Base-by-base conservation (phyloP, 345 rosid species). In the Triadica sebifera region DNA sequence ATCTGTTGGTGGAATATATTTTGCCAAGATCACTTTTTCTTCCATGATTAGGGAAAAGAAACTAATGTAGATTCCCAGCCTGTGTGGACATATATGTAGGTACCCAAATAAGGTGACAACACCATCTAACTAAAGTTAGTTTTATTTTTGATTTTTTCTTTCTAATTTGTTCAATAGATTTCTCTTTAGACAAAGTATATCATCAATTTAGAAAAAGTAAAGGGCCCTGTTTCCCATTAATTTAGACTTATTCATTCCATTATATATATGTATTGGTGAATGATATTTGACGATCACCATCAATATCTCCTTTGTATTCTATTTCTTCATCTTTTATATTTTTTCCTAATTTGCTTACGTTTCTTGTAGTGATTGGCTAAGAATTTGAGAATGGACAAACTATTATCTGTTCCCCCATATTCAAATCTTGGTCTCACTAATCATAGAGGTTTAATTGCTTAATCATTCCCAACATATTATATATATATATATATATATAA, bases 261-360 rank as follows among this genome's bases (percentile, higher is more conserved):
- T 51, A 62, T 39, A 69, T 81, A 83, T 0, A 25, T 53, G 55
- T 65, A 47, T 15, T 25, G 7, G 16, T 19, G 56, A 74, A 74
- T 82, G 85, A 46, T 50, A 41, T 81, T 60, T 85, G 90, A 87
- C 75, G 81, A n/a, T 85, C 87, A 78, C 77, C 77, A 75, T 79
- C 86, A 60, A 71, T 71, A 71, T 82, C 79, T 72, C 74, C 67
- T 47, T 72, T n/a, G 1, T 75, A 52, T 74, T 77, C 82, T 68
- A 74, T 67, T 76, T 67, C 74, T 70, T 72, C 81, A 75, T 85
- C 84, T 77, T 76, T 83, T 20, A 10, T 19, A 52, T 20, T 0
- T 57, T 43, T 43, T 43, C 10, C 5, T 43, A 6, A 7, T 43
- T 43, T 43, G 10, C 8, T 43, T 19, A 66, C 59, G 25, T 72